These are phyloP conservation scores for Globisporangium parvum DNA, from an alignment of 352 stramenopile genomes.

Conservation along the genomic window DNA sequence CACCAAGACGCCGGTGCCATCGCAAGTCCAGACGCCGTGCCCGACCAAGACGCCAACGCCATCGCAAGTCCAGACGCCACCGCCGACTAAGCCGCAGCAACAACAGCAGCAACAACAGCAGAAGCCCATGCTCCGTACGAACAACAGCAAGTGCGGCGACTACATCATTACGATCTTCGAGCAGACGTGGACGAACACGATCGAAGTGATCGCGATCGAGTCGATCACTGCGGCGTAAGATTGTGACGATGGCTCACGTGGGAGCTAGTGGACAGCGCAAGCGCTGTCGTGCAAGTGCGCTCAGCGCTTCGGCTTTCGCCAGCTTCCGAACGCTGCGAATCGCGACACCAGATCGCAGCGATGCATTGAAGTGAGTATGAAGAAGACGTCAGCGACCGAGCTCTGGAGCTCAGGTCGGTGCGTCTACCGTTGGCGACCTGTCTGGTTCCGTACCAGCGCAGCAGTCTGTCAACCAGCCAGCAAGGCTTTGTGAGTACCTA, in stretches of 20 bases:
- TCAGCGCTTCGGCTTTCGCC: too few relatives aligned
- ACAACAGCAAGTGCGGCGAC: neutral
- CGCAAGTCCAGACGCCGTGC: neutral
- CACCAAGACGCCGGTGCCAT: neutral
- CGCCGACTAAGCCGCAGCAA: neutral
- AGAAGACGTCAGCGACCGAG: too few relatives aligned
- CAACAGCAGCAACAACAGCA: neutral
- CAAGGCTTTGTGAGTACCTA: too few relatives aligned
- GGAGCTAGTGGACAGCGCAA: too few relatives aligned
- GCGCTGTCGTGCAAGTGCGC: neutral
- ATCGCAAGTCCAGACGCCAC: neutral
- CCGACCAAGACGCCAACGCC: neutral
- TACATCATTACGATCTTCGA: neutral
- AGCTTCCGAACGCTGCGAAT: too few relatives aligned
- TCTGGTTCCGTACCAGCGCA: too few relatives aligned
- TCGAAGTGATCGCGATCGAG: neutral
- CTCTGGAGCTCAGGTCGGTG: too few relatives aligned
- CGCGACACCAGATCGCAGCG: too few relatives aligned
- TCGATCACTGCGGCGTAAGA: too few relatives aligned
- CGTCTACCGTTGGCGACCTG: too few relatives aligned
- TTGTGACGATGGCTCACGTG: neutral
- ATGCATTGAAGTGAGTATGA: too few relatives aligned
- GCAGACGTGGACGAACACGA: neutral
- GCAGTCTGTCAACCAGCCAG: too few relatives aligned
- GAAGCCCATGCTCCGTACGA: neutral